Base-by-base conservation (phyloP, 2,329 filamentous ascomycete genomes). In the Pezicula carpinea region DNA sequence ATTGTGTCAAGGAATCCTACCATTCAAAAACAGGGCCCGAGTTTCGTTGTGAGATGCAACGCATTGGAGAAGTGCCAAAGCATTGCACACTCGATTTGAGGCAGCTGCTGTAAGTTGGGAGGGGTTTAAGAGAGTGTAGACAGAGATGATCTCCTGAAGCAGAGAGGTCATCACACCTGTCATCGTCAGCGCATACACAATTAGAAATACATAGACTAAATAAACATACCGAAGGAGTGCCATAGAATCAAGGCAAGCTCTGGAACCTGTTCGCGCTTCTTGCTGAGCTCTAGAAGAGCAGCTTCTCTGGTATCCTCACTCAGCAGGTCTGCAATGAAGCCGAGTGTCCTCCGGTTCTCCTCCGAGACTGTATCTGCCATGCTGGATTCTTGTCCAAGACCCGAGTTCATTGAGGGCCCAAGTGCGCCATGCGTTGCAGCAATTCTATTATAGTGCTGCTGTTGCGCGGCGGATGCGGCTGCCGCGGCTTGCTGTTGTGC, bases 11-110 rank as follows among this genome's bases (percentile, higher is more conserved):
- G 29, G 5, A 29, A 17, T 29, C 75, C 49, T 74, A 96, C 92
- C 92, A 63, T 90, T 95, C 54, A 99, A 72, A 67, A 99, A 99
- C 29, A 99, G 76, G 26, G 87, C 91, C 55, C 93, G 82, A 18
- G 93, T 99, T 64, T 99, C 93, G 58, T 95, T 95, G 73, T 99
- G 93, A 39, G 90, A 96, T 33, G 93, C 93, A 52, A 99, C 93
- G 63, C 93, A 99, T 69, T 99, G 93, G 39, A 99, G 78, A 52
- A 99, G 79, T 22, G 93, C 93, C 53, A 99, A 79, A 32, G 93
- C 93, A 68, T 99, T 99, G 73, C 93, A 99, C 49, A 99, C 93
- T 55, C 93, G 79, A 72, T 99, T 99, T 3, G 89, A 95, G 14
- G 93, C 92, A n/a, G 93, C 91, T 3, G 93, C 93, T 6, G 93